Evolutionary conservation across 1,284 basidiomycete species (phyloP), one percentile per base, ranked within the genome.

Genomic region (Boletus semigastroideus): DNA sequence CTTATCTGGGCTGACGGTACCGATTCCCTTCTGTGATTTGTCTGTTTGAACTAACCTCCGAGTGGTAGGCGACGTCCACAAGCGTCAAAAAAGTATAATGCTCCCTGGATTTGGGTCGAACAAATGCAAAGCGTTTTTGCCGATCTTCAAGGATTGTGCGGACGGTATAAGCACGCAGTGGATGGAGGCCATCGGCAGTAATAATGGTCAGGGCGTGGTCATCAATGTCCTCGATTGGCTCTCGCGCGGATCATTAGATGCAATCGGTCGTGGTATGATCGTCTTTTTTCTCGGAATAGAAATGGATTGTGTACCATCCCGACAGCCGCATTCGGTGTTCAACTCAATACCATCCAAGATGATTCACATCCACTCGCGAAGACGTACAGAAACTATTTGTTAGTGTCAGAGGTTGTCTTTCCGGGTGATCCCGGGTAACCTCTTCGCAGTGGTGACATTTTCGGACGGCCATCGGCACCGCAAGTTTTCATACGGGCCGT

Each of bases 1-100:
- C 40, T 78, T 12, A 34, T 66, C 0, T 76, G 68, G 67, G 72
- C 72, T 25, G 72, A 77, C 9, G 77, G 77, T 77, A 53, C 5
- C 17, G 9, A 25, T 51, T 45, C 34, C 13, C 5, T 16, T 17
- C 34, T 6, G 3, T 30, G 16, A 4, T 9, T 11, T 44, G n/a
- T 53, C 16, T 1, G 6, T 39, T 43, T 33, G 13, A 19, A 39
- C 37, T 38, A n/a, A 42, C 20, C 25, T 25, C 25, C 19, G 1
- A 10, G 42, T 13, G 10, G 13, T 44, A 79, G 78, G 74, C 4
- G 71, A 72, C 13, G 62, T 52, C 14, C 78, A 79, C 52, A 74
- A 70, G 51, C 64, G 75, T 34, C 75, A 79, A 27, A 59, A 72
- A 46, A 77, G 68, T 48, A 63, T 75, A n/a, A 64, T 79, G 64